Evolutionary conservation across 768 basidiomycete genomes (phyloP), one percentile per base, ranked within the genome.

Genomic region (Chalciporus pseudorubinellus): DNA sequence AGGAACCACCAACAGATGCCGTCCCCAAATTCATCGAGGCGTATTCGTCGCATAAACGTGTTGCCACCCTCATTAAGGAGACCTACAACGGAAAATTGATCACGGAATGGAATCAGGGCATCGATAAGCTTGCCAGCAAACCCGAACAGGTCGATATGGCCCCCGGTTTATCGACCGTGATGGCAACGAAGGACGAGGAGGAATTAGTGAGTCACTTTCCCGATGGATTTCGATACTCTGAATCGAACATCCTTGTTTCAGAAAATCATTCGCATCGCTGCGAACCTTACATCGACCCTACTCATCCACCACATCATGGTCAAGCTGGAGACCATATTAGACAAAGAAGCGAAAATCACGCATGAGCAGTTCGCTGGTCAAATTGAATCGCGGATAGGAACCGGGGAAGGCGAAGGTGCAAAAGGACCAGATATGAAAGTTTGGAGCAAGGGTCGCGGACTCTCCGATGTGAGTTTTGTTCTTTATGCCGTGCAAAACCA

Each of bases 391-490:
- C 82, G 93, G 44, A 77, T 98, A 53, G 95, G 95, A 11, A 90
- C 87, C 18, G 89, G 85, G 16, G 67, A 69, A 20, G 67, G 65
- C 3, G 82, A 78, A 39, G 78, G 77, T 53, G 83, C 82, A 3
- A 92, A 90, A 62, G 87, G 87, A 2, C 91, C 93, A 5, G 94
- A 98, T 66, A 91, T 87, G 85, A 92, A 86, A 64, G 83, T 95
- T 16, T 98, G 95, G 94, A 81, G 77, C 60, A 85, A 89, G 63
- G 87, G 83, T 13, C 84, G 85, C 44, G 82, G 81, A 6, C 64
- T 92, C 29, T 82, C 77, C 50, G 86, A 91, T 45, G 93, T 93
- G 59, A 60, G 89, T 76, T 28, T 2, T 47, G 33, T 34, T 39
- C 34, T 49, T 36, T 36, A 8, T 36, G 19, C 28, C 24, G 45